Evolutionary conservation across 768 basidiomycete genomes (phyloP), one percentile per base, ranked within the genome.

Genomic region (Lyophyllum atratum): DNA sequence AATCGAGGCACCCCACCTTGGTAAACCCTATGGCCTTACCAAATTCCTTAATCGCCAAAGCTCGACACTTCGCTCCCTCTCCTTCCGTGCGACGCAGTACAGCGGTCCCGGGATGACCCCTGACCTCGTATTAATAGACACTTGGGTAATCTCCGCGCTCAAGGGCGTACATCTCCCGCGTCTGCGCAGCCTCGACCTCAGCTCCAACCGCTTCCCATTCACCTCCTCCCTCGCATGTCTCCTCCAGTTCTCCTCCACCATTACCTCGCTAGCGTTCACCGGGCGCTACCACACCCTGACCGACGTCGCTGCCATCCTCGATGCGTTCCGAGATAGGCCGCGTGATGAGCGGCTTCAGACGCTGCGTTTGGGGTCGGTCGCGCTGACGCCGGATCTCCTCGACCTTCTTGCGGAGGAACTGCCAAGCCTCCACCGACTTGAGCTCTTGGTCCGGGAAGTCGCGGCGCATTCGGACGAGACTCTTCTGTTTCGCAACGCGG

Each of bases 211-310:
- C 2, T 72, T 72, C 43, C 68, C 79, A 2, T 68, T 76, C 37
- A 64, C 70, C 57, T 69, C 76, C 52, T 64, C 86, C 6, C 72
- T 75, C 4, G 69, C 76, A 1, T 78, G 84, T 1, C 81, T 85
- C 67, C 48, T 59, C 26, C 69, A 70, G 26, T 76, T 80, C 52
- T 63, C 69, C 19, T 56, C 65, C 17, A 70, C 73, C 0, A 61
- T 80, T 28, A 71, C 66, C 19, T 68, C 72, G 22, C 55, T 79
- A 25, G 71, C 70, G 33, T 65, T 81, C 33, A 79, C 78, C 3
- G 79, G 79, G 15, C 63, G 67, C 22, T 69, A 76, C 55, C 71
- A 76, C 46, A 63, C 68, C 2, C 72, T 70, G 40, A 65, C 70
- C n/a, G 72, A 77, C 37, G 68, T 79, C 14, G 69, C 69, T 40